Evolutionary conservation across 2,329 filamentous ascomycete species (phyloP).

Genomic region (Mycogone perniciosa): DNA sequence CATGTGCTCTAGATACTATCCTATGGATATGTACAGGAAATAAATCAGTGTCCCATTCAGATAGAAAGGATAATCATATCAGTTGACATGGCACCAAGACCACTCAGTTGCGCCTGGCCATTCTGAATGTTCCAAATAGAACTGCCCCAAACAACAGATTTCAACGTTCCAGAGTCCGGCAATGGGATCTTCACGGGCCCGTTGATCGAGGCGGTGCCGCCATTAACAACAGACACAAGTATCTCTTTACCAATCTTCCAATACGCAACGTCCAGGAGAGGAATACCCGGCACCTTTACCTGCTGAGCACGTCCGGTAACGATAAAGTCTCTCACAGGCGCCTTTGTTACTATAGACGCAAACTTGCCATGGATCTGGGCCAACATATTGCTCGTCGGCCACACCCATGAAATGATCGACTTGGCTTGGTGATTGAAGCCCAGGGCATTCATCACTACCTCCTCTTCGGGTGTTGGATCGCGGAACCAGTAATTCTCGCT

Average conservation of each 20-base stretch:
- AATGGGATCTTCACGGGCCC: constrained; percentile 13
- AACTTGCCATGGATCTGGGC: constrained; percentile 34
- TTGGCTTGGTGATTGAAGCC: constrained; percentile 41
- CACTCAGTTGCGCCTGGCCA: constrained; percentile 6
- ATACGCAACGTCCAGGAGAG: constrained; percentile 18
- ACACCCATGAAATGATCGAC: constrained; percentile 40
- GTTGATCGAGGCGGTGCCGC: constrained; percentile 15
- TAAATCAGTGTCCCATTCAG: background rate
- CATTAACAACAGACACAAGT: constrained; percentile 20
- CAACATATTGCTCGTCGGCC: constrained; percentile 33
- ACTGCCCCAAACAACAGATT: constrained; percentile 17
- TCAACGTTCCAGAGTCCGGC: constrained; percentile 1
- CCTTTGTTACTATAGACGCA: constrained; percentile 29
- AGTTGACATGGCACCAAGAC: constrained; percentile 18
- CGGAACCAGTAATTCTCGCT: constrained; percentile 43
- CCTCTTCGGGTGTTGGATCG: constrained; percentile 38
- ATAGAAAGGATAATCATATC: constrained; percentile 18
- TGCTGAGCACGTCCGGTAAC: constrained; percentile 24
- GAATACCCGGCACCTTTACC: constrained; percentile 2
- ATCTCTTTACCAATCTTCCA: constrained; percentile 16
- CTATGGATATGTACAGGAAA: no score
- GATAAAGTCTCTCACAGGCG: constrained; percentile 34
- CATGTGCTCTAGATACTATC: no score
- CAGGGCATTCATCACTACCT: constrained; percentile 38
- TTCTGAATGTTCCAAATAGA: constrained; percentile 15